Base-by-base conservation (phyloP, 371 early-diverging fungal species). In the Mycotypha africana region DNA sequence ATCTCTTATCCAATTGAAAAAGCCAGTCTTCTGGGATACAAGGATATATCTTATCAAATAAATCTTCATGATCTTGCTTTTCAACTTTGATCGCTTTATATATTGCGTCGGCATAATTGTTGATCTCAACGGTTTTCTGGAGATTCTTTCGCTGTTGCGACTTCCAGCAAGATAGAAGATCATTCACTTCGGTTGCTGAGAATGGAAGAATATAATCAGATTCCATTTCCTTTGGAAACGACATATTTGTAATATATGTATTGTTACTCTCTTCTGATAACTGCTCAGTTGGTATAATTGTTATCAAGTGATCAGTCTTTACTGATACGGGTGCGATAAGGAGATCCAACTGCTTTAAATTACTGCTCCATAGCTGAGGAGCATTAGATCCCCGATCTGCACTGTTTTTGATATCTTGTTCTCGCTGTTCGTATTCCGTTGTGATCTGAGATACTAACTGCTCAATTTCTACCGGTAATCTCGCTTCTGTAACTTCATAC, bases 401-500 rank as follows among this genome's bases (percentile, higher is more conserved):
- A n/a, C n/a, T n/a, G n/a, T n/a, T n/a, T n/a, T n/a, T n/a, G n/a
- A n/a, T n/a, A n/a, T n/a, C n/a, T n/a, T n/a, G n/a, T 28, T 28
- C 30, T 28, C 30, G 9, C 39, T 24, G n/a, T n/a, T n/a, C n/a
- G n/a, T n/a, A n/a, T n/a, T n/a, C n/a, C n/a, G n/a, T n/a, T n/a
- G n/a, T n/a, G n/a, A n/a, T n/a, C n/a, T n/a, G n/a, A n/a, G n/a
- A n/a, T n/a, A 87, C 76, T 51, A 88, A 82, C 22, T 70, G 65
- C 36, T 67, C 75, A 2, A 92, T 70, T 17, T 83, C 84, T 10
- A 71, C 71, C 3, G 86, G 69, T 26, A 91, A 49, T 14, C 65
- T 59, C 21, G 62, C 30, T 56, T 95, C 95, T 16, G 79, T 75
- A 20, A 85, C 78, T 51, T 95, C 96, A 52, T 91, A 95, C 10